Conservation (phyloP, 2,329 filamentous ascomycete species). For the Hymenoscyphus occultus region DNA sequence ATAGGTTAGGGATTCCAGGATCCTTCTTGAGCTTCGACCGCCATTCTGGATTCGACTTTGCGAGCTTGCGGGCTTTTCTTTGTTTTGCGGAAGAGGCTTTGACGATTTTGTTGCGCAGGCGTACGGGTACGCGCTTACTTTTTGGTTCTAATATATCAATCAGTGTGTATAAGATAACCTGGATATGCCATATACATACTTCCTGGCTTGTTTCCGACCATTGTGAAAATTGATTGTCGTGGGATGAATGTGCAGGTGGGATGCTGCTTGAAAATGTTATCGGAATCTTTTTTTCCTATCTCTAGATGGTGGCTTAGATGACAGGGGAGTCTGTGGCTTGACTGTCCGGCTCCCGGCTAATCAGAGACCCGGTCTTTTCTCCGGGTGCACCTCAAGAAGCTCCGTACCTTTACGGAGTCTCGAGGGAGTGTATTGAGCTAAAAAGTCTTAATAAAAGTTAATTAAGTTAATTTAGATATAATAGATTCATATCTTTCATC, state of each 20-base stretch:
- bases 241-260: constrained; percentile 1
- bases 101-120: constrained; percentile 91
- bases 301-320: background rate
- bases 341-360: background rate
- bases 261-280: constrained; percentile 3
- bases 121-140: constrained; percentile 87
- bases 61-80: constrained; percentile 80
- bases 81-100: constrained; percentile 90
- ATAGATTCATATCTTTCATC: no score
- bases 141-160: constrained; percentile 66
- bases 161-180: constrained; percentile 9
- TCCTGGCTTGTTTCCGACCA: constrained; percentile 37
- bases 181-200: constrained; percentile 28
- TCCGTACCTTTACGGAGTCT: no score
- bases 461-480: no score
- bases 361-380: background rate
- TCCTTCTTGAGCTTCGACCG: constrained; percentile 94
- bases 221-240: constrained; percentile 21
- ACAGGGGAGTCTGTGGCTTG: background rate
- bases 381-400: no score
- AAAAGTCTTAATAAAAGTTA: no score
- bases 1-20: constrained; percentile 93
- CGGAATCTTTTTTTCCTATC: constrained; percentile 5
- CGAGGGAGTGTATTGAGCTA: no score
- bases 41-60: constrained; percentile 98